phyloP scores from a whole-genome alignment of 108 stramenopile genomes.

The Skeletonema grethae region DNA sequence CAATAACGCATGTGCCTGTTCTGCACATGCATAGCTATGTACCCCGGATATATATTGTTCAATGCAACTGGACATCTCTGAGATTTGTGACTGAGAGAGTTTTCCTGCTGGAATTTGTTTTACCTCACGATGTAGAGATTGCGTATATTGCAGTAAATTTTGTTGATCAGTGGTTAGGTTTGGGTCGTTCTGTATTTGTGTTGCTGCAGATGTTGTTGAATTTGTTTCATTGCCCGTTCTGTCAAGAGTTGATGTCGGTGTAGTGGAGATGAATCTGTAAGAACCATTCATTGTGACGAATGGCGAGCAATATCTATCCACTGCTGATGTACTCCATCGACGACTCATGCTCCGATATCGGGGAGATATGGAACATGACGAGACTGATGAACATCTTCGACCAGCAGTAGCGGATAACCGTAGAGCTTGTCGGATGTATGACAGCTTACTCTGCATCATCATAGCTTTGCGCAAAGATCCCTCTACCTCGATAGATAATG shows the following conservation, averaged over 20 bases:
- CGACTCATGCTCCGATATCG: neutral
- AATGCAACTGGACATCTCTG: conserved; percentile 30
- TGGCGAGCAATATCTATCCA: neutral
- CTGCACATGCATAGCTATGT: conserved; percentile 32
- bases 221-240: neutral
- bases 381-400: no score
- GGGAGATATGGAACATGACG: no score
- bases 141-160: conserved; percentile 8
- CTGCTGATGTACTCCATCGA: neutral
- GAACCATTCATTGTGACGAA: neutral
- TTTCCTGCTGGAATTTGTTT: conserved; percentile 11
- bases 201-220: neutral
- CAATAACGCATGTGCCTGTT: conserved; percentile 30
- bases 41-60: conserved; percentile 23
- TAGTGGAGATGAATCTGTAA: neutral
- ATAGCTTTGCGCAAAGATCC: no score
- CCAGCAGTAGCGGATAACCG: no score
- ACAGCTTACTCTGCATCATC: no score
- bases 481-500: no score
- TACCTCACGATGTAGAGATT: conserved; percentile 2
- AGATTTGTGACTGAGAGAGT: conserved; percentile 13
- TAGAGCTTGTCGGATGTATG: no score
- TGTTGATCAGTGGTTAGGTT: neutral
- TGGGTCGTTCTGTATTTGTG: no score
- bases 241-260: neutral